These are phyloP conservation scores for Neurospora crassa DNA, from an alignment of 2,329 filamentous ascomycete genomes.

Conservation along the genomic window DNA sequence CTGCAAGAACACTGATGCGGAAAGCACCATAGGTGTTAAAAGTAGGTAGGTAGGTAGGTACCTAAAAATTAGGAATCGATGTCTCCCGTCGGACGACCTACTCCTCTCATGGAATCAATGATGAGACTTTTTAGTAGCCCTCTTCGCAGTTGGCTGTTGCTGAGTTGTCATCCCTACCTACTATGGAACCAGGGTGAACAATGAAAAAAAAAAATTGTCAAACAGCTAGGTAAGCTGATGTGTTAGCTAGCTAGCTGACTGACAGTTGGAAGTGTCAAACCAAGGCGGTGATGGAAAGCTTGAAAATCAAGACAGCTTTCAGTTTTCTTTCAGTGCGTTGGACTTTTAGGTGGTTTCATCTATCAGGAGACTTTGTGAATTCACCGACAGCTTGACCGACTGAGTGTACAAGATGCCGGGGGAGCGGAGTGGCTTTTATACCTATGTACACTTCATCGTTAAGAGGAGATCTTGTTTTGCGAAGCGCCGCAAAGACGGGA, in stretches of 20 bases:
- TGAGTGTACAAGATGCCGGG: background rate
- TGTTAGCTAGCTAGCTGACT: background rate
- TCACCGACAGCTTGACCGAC: background rate
- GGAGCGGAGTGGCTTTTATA: background rate
- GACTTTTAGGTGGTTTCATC: background rate
- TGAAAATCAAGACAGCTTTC: background rate
- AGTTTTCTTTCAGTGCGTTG: background rate
- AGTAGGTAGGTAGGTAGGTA: no score
- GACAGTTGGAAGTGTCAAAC: background rate
- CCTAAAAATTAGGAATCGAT: no score
- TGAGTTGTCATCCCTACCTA: background rate
- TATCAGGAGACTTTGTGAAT: background rate
- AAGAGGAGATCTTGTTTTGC: background rate
- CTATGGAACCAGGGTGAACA: background rate
- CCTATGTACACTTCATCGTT: background rate
- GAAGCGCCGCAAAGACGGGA: no score
- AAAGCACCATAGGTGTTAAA: background rate
- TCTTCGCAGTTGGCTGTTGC: background rate
- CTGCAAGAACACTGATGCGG: background rate
- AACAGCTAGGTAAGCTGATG: background rate
- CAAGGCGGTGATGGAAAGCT: background rate
- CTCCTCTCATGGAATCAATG: background rate
- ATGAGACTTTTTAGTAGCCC: background rate
- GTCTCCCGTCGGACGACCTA: no score
- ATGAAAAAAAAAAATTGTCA: background rate